A percentile compares a stretch with the other conserved stretches of the same genome.
Evolutionary conservation across 768 basidiomycete genomes (phyloP).

Genomic region (Suillus subalutaceus): DNA sequence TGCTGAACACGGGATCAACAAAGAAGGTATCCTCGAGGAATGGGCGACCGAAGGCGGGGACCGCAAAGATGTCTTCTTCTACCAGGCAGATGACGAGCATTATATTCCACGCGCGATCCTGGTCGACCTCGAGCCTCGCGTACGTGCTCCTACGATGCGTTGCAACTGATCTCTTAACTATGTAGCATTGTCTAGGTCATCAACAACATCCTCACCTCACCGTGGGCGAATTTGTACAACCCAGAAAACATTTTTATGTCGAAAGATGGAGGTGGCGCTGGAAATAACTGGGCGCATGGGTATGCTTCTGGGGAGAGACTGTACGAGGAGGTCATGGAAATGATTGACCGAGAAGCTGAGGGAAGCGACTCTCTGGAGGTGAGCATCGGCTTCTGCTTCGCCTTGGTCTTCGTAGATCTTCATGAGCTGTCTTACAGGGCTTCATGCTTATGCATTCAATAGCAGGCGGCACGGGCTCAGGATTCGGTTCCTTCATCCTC

Average conservation of each 20-base stretch:
- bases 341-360: conserved; percentile 98
- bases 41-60: conserved; percentile 96
- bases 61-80: conserved; percentile 99
- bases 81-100: conserved; percentile 99
- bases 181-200: conserved; percentile 68
- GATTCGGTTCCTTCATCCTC: conserved; percentile 95
- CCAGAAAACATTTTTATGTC: conserved; percentile 97
- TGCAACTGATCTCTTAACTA: neutral
- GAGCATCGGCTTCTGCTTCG: conserved; percentile 18
- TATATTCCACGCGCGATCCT: conserved; percentile 97
- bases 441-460: conserved; percentile 99
- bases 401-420: neutral
- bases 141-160: conserved; percentile 42
- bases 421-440: conserved; percentile 56
- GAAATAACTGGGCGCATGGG: conserved; percentile 98
- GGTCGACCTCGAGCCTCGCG: conserved; percentile 94
- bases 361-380: conserved; percentile 97
- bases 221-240: conserved; percentile 90
- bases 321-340: conserved; percentile 98
- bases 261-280: conserved; percentile 98
- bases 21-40: conserved; percentile 94
- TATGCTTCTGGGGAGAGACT: conserved; percentile 87
- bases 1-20: conserved; percentile 97
- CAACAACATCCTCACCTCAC: conserved; percentile 88
- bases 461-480: conserved; percentile 97